Evolutionary conservation across 2,329 filamentous ascomycete species (phyloP).

Genomic region (Chrysoporthe deuterocubensis): DNA sequence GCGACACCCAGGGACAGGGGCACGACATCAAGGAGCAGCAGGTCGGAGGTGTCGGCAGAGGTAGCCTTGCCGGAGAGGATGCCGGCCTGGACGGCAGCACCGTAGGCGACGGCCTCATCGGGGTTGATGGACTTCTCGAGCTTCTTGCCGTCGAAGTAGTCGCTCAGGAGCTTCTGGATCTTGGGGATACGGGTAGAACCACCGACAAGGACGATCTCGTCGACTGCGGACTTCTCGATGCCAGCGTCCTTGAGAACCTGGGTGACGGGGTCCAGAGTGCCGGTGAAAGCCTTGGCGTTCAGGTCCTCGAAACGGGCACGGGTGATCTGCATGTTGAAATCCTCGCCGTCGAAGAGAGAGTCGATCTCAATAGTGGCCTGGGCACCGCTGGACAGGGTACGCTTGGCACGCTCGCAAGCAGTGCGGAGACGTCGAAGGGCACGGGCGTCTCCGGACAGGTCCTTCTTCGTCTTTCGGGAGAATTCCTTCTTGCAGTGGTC

Average conservation of each 20-base stretch:
- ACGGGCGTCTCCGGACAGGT: constrained; percentile 82
- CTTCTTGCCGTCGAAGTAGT: constrained; percentile 99
- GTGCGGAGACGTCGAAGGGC: constrained; percentile 95
- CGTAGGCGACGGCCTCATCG: constrained; percentile 98
- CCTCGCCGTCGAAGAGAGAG: constrained; percentile 96
- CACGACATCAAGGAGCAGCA: constrained; percentile 94
- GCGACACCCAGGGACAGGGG: constrained; percentile 97
- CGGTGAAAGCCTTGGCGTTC: constrained; percentile 92
- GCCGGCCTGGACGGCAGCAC: constrained; percentile 97
- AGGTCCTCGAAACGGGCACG: constrained; percentile 99
- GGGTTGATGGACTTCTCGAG: constrained; percentile 99
- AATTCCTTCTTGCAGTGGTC: constrained; percentile 98
- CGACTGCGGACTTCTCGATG: constrained; percentile 87
- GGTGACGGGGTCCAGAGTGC: constrained; percentile 92
- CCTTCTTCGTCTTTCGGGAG: constrained; percentile 77
- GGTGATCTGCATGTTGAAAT: constrained; percentile 96
- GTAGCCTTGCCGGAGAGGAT: constrained; percentile 98
- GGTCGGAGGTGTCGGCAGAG: constrained; percentile 90
- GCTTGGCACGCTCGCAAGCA: constrained; percentile 99
- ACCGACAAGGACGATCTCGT: constrained; percentile 99
- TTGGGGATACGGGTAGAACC: constrained; percentile 98
- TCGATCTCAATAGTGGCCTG: constrained; percentile 99
- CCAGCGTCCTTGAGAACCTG: constrained; percentile 93
- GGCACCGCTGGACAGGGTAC: constrained; percentile 94
- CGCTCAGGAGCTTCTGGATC: constrained; percentile 98